These are phyloP conservation scores for Polytolypa hystricis DNA, from an alignment of 2,329 filamentous ascomycete genomes.

Conservation along the genomic window DNA sequence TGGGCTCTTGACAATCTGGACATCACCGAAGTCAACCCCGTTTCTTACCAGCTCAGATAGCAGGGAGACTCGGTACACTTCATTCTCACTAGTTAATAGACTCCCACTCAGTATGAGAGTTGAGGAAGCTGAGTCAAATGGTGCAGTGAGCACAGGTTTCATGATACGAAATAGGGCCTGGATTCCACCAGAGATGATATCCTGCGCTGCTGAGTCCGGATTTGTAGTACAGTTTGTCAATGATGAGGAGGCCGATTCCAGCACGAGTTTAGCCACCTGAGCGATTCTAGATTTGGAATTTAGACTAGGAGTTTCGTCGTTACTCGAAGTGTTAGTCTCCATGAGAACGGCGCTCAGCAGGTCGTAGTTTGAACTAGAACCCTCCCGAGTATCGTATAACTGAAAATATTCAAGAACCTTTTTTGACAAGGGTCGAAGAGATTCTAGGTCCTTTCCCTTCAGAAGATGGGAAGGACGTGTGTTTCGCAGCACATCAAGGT, in stretches of 20 bases:
- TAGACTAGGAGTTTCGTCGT: neutral
- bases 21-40: slow-evolving; percentile 3
- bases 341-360: slow-evolving; percentile 5
- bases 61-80: slow-evolving; percentile 2
- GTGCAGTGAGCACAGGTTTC: neutral
- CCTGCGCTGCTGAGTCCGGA: neutral
- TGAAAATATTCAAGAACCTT: slow-evolving; percentile 6
- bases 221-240: too few relatives aligned
- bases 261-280: slow-evolving; percentile 4
- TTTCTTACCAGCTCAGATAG: neutral
- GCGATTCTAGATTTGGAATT: slow-evolving; percentile 6
- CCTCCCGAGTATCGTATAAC: neutral
- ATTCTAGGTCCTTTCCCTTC: neutral
- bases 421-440: slow-evolving; percentile 2
- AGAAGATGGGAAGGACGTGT: neutral
- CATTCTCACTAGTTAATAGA: slow-evolving; percentile 5
- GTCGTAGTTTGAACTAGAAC: slow-evolving; percentile 2
- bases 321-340: neutral
- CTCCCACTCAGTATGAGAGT: slow-evolving; percentile 5
- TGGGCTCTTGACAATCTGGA: slow-evolving; percentile 2
- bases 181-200: slow-evolving; percentile 1
- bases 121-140: neutral
- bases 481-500: slow-evolving; percentile 18
- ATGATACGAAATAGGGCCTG: neutral
- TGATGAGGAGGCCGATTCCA: neutral